These are phyloP conservation scores for Delonix regia DNA, from an alignment of 306 rosid species.

Conservation along the genomic window DNA sequence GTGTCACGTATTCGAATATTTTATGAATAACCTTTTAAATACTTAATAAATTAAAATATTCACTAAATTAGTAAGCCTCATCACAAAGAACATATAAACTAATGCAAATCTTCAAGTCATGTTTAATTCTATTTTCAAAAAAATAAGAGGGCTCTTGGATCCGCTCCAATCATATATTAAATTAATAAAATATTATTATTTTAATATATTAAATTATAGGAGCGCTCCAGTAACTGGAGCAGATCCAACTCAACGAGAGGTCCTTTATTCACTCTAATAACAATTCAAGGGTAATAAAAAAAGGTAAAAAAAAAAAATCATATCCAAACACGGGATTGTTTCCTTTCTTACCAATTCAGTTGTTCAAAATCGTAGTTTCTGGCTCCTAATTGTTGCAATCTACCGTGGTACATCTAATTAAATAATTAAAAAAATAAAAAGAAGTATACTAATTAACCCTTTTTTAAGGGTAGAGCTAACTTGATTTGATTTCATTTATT, in stretches of 20 bases:
- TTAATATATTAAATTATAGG: too few relatives aligned
- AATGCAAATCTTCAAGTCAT: neutral
- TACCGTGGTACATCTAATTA: neutral
- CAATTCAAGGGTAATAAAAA: conserved; percentile 6
- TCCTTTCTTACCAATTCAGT: conserved; percentile 35
- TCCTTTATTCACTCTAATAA: conserved; percentile 25
- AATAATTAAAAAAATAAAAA: neutral
- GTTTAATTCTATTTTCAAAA: neutral
- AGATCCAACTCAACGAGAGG: too few relatives aligned
- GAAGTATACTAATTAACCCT: neutral
- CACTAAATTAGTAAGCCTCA: neutral
- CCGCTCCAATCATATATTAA: too few relatives aligned
- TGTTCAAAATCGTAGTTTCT: conserved; percentile 28
- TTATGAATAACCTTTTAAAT: neutral
- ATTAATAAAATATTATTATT: too few relatives aligned
- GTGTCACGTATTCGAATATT: neutral
- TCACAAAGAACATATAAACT: neutral
- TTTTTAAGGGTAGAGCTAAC: conserved; percentile 1
- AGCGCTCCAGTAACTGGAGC: too few relatives aligned
- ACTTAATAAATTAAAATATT: neutral
- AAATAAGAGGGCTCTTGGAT: too few relatives aligned
- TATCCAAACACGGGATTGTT: neutral
- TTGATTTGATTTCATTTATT: conserved; percentile 21
- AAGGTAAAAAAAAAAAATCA: neutral
- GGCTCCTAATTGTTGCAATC: neutral